phyloP scores from a whole-genome alignment of 163 green algal species.

The Dunaliella salina region DNA sequence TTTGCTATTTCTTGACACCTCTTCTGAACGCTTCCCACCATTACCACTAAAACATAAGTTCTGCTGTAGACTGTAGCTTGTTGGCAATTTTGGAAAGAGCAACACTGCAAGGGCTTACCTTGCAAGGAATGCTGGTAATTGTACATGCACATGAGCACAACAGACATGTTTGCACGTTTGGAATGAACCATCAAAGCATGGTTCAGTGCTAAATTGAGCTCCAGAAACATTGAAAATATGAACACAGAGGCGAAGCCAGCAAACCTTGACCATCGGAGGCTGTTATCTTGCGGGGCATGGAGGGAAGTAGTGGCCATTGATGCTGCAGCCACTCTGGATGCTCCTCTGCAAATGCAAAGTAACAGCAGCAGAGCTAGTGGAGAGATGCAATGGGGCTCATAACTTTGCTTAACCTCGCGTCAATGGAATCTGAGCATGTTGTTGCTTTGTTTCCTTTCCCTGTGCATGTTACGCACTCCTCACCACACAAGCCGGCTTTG shows the following conservation, averaged over 20 bases:
- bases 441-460: neutral
- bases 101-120: neutral
- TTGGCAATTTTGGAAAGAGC: too few species aligned
- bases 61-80: too few species aligned
- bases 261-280: neutral
- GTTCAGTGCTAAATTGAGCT: too few species aligned
- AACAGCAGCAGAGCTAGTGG: neutral
- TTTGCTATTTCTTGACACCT: too few species aligned
- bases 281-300: slow-evolving; percentile 3
- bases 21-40: too few species aligned
- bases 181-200: too few species aligned
- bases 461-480: neutral
- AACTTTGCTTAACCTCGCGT: neutral
- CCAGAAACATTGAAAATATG: too few species aligned
- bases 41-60: too few species aligned
- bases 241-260: neutral
- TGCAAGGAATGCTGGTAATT: too few species aligned
- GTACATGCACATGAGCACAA: too few species aligned
- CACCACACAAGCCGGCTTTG: neutral
- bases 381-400: neutral
- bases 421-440: neutral
- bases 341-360: neutral
- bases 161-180: too few species aligned
- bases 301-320: slow-evolving; percentile 17
- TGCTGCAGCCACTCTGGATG: slow-evolving; percentile 2